Evolutionary conservation across 192 early-diverging fungal species (phyloP), one percentile per base, ranked within the genome.

Genomic region (Cetraspora pellucida): DNA sequence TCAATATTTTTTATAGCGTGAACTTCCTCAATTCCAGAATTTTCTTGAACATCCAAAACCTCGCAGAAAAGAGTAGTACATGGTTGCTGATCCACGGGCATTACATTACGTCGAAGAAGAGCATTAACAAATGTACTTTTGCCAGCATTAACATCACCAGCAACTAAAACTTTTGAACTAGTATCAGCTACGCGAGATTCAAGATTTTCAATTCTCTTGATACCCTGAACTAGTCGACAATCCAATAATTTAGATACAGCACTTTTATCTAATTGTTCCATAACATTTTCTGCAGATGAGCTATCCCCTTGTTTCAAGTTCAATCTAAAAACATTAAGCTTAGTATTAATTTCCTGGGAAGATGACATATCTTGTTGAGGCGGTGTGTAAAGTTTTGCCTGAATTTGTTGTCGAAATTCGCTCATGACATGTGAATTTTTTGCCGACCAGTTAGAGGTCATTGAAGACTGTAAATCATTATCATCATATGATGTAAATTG

Each of bases 101-200:
- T 87, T 17, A 99, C 88, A 68, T 95, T 91, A 54, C 93, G 86
- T 46, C 95, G 90, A 72, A 99, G 86, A 57, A 99, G 84, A 37
- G 98, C 94, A 78, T 99, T 99, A 31, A 99, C 96, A 78, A 99
- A 94, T 10, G 98, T 98, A 52, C 90, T 92, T 84, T 99, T 99
- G 60, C 98, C 98, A 13, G 96, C 95, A 77, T 99, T 99, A 72
- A 99, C 82, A 83, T 99, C 98, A 66, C 98, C 98, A 16, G 96
- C 97, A 60, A 99, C 95, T 21, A 99, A 84, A 11, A 99, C 95
- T 83, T 94, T 94, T 52, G 95, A 97, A 28, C 91, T 91, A 65
- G 89, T 94, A 85, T 99, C 98, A 7, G 90, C 86, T 28, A 98
- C 92, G 47, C 98, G 92, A 45, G 88, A 84, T 73, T 92, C 82